A percentile compares a stretch with the other conserved stretches of the same genome.
Conservation (phyloP, 2,329 filamentous ascomycete species). For the Neoascochyta sp. region DNA sequence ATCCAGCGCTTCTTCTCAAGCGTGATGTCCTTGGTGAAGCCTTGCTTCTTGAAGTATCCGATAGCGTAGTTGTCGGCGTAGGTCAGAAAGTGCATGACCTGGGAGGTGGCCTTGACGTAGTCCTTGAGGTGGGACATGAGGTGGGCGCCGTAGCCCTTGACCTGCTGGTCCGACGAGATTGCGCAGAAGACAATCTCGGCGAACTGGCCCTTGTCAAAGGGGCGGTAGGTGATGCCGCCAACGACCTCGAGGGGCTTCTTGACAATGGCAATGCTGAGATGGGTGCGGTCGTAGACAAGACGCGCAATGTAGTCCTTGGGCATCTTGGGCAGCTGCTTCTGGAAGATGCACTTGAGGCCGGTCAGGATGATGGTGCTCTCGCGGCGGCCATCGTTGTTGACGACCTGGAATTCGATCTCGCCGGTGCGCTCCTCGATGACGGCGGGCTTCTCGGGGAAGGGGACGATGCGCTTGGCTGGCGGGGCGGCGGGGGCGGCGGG, state of each 20-base stretch:
- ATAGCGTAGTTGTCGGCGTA: conserved; percentile 99
- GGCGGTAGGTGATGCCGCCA: conserved; percentile 90
- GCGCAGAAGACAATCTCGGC: conserved; percentile 99
- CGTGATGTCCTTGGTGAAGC: conserved; percentile 97
- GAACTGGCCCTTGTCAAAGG: conserved; percentile 87
- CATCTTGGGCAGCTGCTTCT: conserved; percentile 98
- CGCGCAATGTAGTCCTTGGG: conserved; percentile 98
- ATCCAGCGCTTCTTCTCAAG: conserved; percentile 90
- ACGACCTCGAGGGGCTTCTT: conserved; percentile 96
- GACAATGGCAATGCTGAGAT: conserved; percentile 93
- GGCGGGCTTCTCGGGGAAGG: conserved; percentile 90
- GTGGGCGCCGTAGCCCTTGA: conserved; percentile 97
- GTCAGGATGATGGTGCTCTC: conserved; percentile 93
- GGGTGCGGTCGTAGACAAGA: conserved; percentile 93
- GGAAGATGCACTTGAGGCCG: conserved; percentile 94
- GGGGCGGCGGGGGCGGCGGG: conserved; percentile 37
- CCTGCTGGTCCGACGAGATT: conserved; percentile 95
- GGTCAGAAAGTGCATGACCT: conserved; percentile 97
- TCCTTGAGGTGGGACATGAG: conserved; percentile 97
- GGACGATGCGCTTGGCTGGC: conserved; percentile 61
- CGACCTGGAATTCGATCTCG: conserved; percentile 94
- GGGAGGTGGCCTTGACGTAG: conserved; percentile 94
- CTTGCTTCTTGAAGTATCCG: conserved; percentile 98
- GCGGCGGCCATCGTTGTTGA: conserved; percentile 88
- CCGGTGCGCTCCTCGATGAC: conserved; percentile 90